Conservation (phyloP, 306 rosid genomes). For the Cucurbita pepo region DNA sequence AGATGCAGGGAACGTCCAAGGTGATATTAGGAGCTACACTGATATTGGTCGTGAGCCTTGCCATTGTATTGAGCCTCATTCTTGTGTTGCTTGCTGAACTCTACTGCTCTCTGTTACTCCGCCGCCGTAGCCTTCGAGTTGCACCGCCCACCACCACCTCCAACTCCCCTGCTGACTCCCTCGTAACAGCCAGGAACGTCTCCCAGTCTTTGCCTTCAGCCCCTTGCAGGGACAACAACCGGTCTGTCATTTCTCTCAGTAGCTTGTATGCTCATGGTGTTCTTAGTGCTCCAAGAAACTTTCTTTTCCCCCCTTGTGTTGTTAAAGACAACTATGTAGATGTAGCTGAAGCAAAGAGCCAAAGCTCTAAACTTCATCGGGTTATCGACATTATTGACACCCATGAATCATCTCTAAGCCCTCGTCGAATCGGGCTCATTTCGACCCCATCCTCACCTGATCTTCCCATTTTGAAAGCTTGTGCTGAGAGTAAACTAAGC, state of each 20-base stretch:
- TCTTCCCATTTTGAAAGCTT: not conserved
- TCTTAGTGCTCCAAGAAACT: conserved; percentile 61
- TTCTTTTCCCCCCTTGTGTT: conserved; percentile 37
- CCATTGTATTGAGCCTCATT: conserved; percentile 62
- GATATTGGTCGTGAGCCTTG: conserved; percentile 69
- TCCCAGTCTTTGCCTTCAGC: not conserved
- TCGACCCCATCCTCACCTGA: not conserved
- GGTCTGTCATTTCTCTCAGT: conserved; percentile 14
- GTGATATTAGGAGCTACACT: conserved; percentile 79
- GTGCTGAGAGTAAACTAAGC: not conserved
- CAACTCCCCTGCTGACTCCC: not conserved
- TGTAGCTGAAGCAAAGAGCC: conserved; percentile 21
- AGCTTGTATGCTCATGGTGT: conserved; percentile 60
- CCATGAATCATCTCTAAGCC: conserved; percentile 14
- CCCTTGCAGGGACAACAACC: not conserved
- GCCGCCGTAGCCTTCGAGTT: conserved; percentile 52
- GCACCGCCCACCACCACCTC: conserved; percentile 36
- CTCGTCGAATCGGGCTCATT: not conserved
- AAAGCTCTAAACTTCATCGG: conserved; percentile 25
- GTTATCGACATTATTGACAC: conserved; percentile 30
- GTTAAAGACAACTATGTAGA: conserved; percentile 21
- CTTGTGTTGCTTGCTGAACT: conserved; percentile 72
- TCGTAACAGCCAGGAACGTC: not conserved
- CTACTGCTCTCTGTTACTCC: conserved; percentile 81
- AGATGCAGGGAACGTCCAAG: conserved; percentile 82